Evolutionary conservation across 495 filamentous ascomycete genomes (phyloP).

Genomic region (Xylaria grammica): DNA sequence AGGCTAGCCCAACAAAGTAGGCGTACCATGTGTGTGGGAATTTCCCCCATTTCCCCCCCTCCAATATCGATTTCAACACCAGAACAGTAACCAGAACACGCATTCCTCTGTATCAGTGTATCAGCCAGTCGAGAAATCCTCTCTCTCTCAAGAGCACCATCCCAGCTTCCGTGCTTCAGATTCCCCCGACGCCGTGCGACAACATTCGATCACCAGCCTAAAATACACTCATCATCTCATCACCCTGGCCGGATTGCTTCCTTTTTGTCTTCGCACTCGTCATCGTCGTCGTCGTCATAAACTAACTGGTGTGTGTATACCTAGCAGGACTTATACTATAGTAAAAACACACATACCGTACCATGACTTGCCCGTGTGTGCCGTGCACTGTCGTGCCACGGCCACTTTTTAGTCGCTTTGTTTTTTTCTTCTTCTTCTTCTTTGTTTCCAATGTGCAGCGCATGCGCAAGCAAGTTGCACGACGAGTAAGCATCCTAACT

Average conservation of each 20-base stretch:
- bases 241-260: conserved; percentile 6
- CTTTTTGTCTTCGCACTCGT: neutral
- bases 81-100: conserved; percentile 2
- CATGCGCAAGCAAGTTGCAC: neutral
- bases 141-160: conserved; percentile 1
- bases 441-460: too few species aligned
- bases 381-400: too few species aligned
- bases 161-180: neutral
- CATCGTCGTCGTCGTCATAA: neutral
- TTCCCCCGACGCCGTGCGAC: conserved; percentile 13
- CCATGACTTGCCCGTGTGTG: too few species aligned
- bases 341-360: too few species aligned
- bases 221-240: conserved; percentile 12
- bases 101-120: conserved; percentile 17
- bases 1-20: neutral
- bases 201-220: conserved; percentile 18
- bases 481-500: conserved; percentile 5
- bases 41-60: conserved; percentile 16
- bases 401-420: too few species aligned
- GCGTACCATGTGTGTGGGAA: conserved; percentile 14
- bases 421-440: too few species aligned
- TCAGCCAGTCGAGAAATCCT: conserved; percentile 11
- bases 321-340: too few species aligned
- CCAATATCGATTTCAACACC: conserved; percentile 10
- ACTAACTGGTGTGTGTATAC: neutral